Evolutionary conservation across 1,139 yeast species (phyloP).

Genomic region (Saccharomyces hybrid): DNA sequence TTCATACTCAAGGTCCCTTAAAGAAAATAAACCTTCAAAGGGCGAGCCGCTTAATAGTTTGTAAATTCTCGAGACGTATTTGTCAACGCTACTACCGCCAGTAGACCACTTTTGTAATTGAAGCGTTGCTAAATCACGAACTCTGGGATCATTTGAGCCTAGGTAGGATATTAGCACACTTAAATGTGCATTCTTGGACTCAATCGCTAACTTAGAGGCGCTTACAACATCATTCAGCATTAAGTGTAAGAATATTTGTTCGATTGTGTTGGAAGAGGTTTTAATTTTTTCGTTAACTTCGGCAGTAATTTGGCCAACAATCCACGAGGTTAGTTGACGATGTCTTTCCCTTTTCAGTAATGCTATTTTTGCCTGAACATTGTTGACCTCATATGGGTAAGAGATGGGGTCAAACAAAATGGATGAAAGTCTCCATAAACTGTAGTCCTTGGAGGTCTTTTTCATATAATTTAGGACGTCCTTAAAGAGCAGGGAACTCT

Average conservation of each 20-base stretch:
- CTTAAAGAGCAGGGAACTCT: slow-evolving; percentile 17
- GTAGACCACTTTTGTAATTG: slow-evolving; percentile 62
- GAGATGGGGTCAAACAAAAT: slow-evolving; percentile 45
- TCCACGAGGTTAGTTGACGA: slow-evolving; percentile 49
- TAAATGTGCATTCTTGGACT: slow-evolving; percentile 55
- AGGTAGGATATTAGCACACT: slow-evolving; percentile 62
- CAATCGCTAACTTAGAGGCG: slow-evolving; percentile 57
- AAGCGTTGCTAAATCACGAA: slow-evolving; percentile 44
- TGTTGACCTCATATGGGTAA: slow-evolving; percentile 24
- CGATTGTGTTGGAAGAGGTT: slow-evolving; percentile 31
- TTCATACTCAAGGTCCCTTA: slow-evolving; percentile 35
- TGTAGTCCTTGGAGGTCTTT: slow-evolving; percentile 18
- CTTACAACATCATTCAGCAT: slow-evolving; percentile 49
- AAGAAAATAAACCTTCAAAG: slow-evolving; percentile 21
- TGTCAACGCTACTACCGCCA: slow-evolving; percentile 21
- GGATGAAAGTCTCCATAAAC: slow-evolving; percentile 47
- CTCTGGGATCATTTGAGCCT: slow-evolving; percentile 60
- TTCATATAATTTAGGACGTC: slow-evolving; percentile 16
- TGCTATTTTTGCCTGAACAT: slow-evolving; percentile 27
- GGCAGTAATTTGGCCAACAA: slow-evolving; percentile 41
- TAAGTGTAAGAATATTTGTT: slow-evolving; percentile 45
- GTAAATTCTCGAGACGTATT: slow-evolving; percentile 48
- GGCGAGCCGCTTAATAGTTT: slow-evolving; percentile 56
- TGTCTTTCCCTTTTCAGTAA: slow-evolving; percentile 39
- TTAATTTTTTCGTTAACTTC: slow-evolving; percentile 36